Base-by-base conservation (phyloP, 1,139 yeast genomes). In the Yamadazyma dushanensis region DNA sequence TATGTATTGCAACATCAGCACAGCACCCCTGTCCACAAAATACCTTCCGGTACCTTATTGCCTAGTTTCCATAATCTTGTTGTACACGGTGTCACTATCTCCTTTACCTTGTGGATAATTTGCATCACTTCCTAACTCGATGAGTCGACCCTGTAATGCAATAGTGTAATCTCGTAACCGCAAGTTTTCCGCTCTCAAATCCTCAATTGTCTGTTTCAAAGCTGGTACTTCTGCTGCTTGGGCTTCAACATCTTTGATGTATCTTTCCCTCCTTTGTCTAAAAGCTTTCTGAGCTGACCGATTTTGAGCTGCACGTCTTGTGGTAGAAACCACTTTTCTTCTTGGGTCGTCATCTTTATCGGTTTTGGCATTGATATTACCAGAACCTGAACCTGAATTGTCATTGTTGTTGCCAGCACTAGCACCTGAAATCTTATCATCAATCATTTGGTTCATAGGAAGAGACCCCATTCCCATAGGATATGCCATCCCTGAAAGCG, bases 241-340 rank as follows among this genome's bases (percentile, higher is more conserved):
- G 25, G 67, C 60, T 61, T 88, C 96, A 43, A 88, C 68, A 34
- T 86, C 90, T 58, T 80, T 83, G 47, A 88, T 78, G 51, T 85
- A 80, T 42, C 76, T 74, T 49, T 86, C 95, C 55, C 84, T 82
- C 39, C 96, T 72, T 53, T 79, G 81, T 54, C 96, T 73, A 62
- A 87, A 88, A 8, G 95, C 95, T 48, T 86, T 76, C 60, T 88
- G 96, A 1, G 96, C 96, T 41, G 78, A 81, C 52, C 96, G 70
- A 63, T 88, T 88, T 59, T 88, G 96, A 13, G 83, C 87, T 1
- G 96, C 96, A 46, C 96, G 76, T 59, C 85, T 86, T 27, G 94
- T 78, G 41, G 70, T 73, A 10, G 82, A 73, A 26, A 83, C 63
- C 6, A 75, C 75, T 44, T 79, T 38, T 29, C 32, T 39, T 3